Base-by-base conservation (phyloP, 345 rosid species). In the Hibiscus syriacus region DNA sequence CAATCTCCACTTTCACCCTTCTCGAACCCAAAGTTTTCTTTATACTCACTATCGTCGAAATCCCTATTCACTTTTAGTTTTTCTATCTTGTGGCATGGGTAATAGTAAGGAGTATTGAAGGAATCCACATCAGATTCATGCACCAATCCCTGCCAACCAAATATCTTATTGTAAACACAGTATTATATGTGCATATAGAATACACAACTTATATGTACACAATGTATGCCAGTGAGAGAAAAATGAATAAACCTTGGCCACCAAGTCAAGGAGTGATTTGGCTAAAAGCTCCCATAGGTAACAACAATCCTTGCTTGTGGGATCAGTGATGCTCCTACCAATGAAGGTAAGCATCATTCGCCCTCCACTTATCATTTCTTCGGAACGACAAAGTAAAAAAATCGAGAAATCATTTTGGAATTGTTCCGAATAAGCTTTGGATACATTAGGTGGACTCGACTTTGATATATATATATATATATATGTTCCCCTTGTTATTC, bases 291-390 rank as follows among this genome's bases (percentile, higher is more conserved):
- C 75, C 84, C 70, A 77, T 23, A 53, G 4, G 13, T 2, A 13
- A 45, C 70, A 11, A 61, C 17, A 43, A 19, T 70, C 75, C 17
- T 73, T 17, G 23, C 72, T 72, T 8, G 61, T 53, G n/a, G 63
- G 85, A 63, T 81, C 69, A 0, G 36, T 67, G 32, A 69, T 68
- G 34, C 72, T 75, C 69, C 85, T 78, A 12, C 88, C 90, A n/a
- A 71, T 4, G 8, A 50, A 20, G 23, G 26, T 50, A 50, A 50
- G 26, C 10, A 20, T 4, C 55, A 52, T 52, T 52, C 27, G 4
- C 22, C 83, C 86, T 14, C 80, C 76, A 16, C 55, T 3, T 12
- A 74, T 66, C 5, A 84, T 8, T 74, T 88, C 91, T 43, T 83
- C 55, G 14, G 27, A 52, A 52, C 55, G 27, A 20, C 20, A 9